Percentiles rank a stretch among this genome's conserved stretches.
Evolutionary conservation across 371 early-diverging fungal species (phyloP).

Genomic region (Mortierella sp.): DNA sequence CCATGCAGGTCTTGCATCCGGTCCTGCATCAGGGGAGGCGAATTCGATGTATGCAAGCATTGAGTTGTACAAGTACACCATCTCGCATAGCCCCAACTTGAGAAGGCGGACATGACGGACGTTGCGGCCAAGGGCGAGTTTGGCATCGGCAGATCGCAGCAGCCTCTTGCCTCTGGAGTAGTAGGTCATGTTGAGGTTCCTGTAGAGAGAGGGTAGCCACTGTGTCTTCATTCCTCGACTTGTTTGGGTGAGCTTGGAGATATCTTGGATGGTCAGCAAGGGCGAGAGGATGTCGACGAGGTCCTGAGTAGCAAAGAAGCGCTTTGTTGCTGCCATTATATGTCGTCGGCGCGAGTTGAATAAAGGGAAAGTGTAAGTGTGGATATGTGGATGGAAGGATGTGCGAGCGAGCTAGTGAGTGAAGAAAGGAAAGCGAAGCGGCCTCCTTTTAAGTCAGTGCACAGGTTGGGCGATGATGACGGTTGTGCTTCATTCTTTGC

Average conservation of each 20-base stretch:
- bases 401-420: not conserved
- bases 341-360: no score
- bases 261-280: not conserved
- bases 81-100: not conserved
- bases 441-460: not conserved
- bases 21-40: not conserved
- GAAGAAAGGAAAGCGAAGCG: not conserved
- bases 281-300: not conserved
- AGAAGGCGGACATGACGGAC: slow-evolving; percentile 1
- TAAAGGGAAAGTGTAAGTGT: no score
- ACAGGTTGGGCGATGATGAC: not conserved
- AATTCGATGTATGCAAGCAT: not conserved
- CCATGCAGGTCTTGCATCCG: not conserved
- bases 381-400: not conserved
- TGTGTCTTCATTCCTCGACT: not conserved
- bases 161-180: slow-evolving; percentile 1
- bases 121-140: not conserved
- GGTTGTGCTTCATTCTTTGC: not conserved
- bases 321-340: not conserved
- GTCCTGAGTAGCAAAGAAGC: not conserved
- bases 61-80: not conserved
- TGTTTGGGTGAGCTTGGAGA: not conserved
- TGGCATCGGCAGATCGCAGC: not conserved
- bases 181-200: slow-evolving; percentile 10
- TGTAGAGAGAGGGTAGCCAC: not conserved